Evolutionary conservation across 176 grass and related monocot species (phyloP), one percentile per base, ranked within the genome.

Genomic region (Carex myosuroides): DNA sequence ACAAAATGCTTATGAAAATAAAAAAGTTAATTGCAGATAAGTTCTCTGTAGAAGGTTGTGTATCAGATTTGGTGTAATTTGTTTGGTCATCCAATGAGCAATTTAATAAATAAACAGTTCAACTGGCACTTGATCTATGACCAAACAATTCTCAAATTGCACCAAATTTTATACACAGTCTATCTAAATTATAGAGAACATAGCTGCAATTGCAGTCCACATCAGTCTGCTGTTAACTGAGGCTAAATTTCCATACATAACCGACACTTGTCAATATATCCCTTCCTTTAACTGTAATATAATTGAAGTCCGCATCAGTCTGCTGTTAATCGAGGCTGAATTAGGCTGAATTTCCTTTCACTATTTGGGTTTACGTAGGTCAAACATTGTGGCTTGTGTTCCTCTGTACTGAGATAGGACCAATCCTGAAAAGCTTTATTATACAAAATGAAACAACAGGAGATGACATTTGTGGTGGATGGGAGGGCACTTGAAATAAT

Each of bases 401-500:
- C 46, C n/a, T 52, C 30, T 67, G n/a, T 83, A 50, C 9, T 64
- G 21, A 59, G 13, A 57, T 72, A 70, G 61, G 57, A 58, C 35
- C 62, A 72, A 58, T 35, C 48, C 30, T 48, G 58, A 62, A 78
- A 60, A 68, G 64, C 13, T 29, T 52, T 13, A 33, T 69, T 50
- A 11, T 82, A 7, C 24, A 82, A 26, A 10, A 46, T 55, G 21
- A 76, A 76, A 22, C 72, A 79, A 66, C 87, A 98, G 95, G 95
- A 93, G 44, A 85, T 89, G 73, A 84, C 95, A 84, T 92, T 98
- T 88, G 92, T 93, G 76, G 85, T 98, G 81, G 95, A 94, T 91
- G 95, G 95, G 80, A 86, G 89, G 89, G 90, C 92, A 70, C 95
- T 98, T 4, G 95, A 98, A 92, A 88, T 94, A 81, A 89, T 98